Conservation (phyloP, 2,329 filamentous ascomycete genomes). For the Pestalotiopsis sp. region DNA sequence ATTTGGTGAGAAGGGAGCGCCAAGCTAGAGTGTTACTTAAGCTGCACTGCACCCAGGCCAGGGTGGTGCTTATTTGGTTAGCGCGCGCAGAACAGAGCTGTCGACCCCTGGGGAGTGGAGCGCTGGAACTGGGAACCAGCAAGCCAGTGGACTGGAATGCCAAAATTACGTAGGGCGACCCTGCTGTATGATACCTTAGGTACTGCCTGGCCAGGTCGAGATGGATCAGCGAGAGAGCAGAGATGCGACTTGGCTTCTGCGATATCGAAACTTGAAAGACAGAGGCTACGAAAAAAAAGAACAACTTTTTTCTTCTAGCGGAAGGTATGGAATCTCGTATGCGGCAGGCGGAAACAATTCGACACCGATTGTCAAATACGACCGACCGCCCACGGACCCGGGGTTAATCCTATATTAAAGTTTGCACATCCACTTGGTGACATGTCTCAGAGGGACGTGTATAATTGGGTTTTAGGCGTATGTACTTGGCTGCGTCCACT, state of each 20-base stretch:
- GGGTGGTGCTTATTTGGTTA: constrained; percentile 12
- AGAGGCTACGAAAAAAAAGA: too few relatives aligned
- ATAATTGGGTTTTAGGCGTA: not conserved
- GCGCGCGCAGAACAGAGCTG: not conserved
- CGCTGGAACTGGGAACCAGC: not conserved
- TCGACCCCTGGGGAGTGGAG: constrained; percentile 2
- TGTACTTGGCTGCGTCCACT: not conserved
- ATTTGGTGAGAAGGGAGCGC: constrained; percentile 9
- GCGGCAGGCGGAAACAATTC: not conserved
- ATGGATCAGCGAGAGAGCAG: not conserved
- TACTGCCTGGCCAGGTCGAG: not conserved
- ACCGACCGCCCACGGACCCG: not conserved
- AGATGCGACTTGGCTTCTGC: not conserved
- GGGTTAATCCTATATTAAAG: not conserved
- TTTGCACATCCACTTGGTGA: not conserved
- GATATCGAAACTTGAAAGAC: not conserved
- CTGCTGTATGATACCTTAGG: not conserved
- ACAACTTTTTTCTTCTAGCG: not conserved
- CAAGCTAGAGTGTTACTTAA: constrained; percentile 9
- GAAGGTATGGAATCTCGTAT: not conserved
- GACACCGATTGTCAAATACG: not conserved
- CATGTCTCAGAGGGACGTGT: not conserved
- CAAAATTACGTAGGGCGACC: not conserved
- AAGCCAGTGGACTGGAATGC: not conserved
- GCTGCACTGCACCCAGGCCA: constrained; percentile 3